These are phyloP conservation scores for Suhomyces sp. DNA, from an alignment of 805 yeast species.

Conservation along the genomic window DNA sequence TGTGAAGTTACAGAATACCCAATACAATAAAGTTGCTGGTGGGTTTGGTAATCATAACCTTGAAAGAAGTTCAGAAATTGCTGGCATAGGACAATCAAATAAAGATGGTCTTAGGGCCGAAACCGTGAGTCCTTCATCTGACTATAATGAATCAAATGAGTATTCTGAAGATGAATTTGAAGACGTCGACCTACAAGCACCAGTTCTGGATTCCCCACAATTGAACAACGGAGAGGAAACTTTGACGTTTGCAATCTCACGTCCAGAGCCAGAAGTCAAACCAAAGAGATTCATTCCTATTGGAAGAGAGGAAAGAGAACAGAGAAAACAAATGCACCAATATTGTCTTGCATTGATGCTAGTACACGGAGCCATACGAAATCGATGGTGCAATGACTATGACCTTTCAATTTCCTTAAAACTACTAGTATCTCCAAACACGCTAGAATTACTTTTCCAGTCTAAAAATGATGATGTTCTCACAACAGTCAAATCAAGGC, in stretches of 20 bases:
- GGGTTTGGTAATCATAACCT: too few relatives aligned
- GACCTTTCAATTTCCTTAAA: conserved; percentile 41
- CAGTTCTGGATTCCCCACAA: too few relatives aligned
- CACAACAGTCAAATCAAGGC: conserved; percentile 52
- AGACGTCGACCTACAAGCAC: conserved; percentile 20
- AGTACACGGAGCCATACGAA: conserved; percentile 66
- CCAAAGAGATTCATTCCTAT: conserved; percentile 37
- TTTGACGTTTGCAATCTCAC: conserved; percentile 10
- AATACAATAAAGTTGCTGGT: neutral
- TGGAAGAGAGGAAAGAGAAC: conserved; percentile 53
- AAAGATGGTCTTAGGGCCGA: too few relatives aligned
- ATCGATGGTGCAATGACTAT: conserved; percentile 67
- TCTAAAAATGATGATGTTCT: conserved; percentile 12
- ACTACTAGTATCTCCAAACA: conserved; percentile 46
- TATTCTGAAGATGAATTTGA: conserved; percentile 27
- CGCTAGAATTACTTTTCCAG: conserved; percentile 40
- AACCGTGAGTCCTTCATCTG: too few relatives aligned
- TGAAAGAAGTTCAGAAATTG: too few relatives aligned
- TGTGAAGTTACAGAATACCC: conserved; percentile 21
- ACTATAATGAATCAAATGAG: conserved; percentile 9
- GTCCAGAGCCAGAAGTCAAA: conserved; percentile 16
- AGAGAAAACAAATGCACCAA: conserved; percentile 58
- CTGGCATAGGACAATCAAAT: too few relatives aligned
- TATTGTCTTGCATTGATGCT: conserved; percentile 57
- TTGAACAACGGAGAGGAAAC: neutral